Percentiles rank a stretch among this genome's conserved stretches.
Conservation (phyloP, 1,284 basidiomycete genomes). For the Leccinum solheimii region DNA sequence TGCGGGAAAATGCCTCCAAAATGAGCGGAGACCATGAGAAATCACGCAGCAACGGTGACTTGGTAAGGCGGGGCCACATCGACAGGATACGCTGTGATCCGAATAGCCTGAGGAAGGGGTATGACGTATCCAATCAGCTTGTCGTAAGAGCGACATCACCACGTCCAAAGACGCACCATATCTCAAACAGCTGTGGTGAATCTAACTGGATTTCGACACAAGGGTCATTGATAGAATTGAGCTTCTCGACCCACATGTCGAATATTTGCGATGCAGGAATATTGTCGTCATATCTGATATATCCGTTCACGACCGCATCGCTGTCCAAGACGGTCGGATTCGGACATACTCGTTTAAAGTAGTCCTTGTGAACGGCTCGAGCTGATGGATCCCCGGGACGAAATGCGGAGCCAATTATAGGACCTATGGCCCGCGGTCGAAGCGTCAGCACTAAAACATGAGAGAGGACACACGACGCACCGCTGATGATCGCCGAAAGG, state of each 20-base stretch:
- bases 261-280: conserved; percentile 36
- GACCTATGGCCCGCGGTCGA: conserved; percentile 26
- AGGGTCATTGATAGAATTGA: conserved; percentile 40
- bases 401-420: conserved; percentile 39
- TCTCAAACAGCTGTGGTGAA: conserved; percentile 42
- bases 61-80: conserved; percentile 43
- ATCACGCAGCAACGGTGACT: conserved; percentile 46
- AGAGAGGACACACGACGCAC: conserved; percentile 22
- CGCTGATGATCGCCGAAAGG: conserved; percentile 43
- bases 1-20: conserved; percentile 38
- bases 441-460: background rate
- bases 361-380: conserved; percentile 45
- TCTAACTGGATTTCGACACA: conserved; percentile 43
- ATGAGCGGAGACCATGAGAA: conserved; percentile 52
- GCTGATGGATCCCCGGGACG: conserved; percentile 34
- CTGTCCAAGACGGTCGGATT: conserved; percentile 36
- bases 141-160: background rate
- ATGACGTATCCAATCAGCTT: conserved; percentile 1
- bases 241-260: conserved; percentile 40
- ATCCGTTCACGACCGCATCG: conserved; percentile 24
- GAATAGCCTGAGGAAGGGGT: conserved; percentile 38
- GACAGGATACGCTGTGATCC: conserved; percentile 44
- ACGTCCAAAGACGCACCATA: conserved; percentile 39
- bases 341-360: conserved; percentile 45
- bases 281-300: conserved; percentile 23